These are phyloP conservation scores for Huntiella bhutanensis DNA, from an alignment of 2,329 filamentous ascomycete species.

Conservation along the genomic window DNA sequence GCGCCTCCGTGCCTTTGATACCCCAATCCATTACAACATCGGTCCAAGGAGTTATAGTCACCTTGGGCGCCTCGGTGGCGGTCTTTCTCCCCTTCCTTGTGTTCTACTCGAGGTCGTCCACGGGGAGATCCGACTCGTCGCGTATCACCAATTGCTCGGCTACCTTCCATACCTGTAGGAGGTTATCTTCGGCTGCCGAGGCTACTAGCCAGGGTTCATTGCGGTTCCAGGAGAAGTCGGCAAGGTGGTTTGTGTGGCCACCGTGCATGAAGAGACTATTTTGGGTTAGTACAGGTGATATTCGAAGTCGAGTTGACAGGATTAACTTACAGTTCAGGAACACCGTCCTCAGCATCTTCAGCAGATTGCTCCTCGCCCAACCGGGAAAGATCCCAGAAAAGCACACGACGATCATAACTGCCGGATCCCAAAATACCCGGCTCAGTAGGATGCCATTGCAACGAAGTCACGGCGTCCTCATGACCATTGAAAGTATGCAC, in stretches of 20 bases:
- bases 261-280: constrained; percentile 88
- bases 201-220: constrained; percentile 95
- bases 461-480: constrained; percentile 70
- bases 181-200: constrained; percentile 88
- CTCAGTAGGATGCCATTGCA: constrained; percentile 89
- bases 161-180: constrained; percentile 88
- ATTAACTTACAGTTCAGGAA: constrained; percentile 65
- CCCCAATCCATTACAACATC: too few species aligned
- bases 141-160: constrained; percentile 64
- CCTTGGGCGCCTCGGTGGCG: too few species aligned
- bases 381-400: constrained; percentile 89
- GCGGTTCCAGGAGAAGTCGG: constrained; percentile 94
- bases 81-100: neutral
- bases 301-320: too few species aligned
- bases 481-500: constrained; percentile 82
- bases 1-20: too few species aligned
- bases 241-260: constrained; percentile 89
- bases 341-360: constrained; percentile 86
- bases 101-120: constrained; percentile 45
- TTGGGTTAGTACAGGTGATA: constrained; percentile 14
- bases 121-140: constrained; percentile 54
- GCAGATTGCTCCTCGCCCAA: constrained; percentile 88
- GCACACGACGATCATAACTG: constrained; percentile 79
- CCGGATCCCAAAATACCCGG: constrained; percentile 74
- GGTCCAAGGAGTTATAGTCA: neutral